A percentile compares a stretch with the other conserved stretches of the same genome.
These are phyloP conservation scores for Teratosphaeria pseudoeucalypti DNA, from an alignment of 2,329 filamentous ascomycete species.

Conservation along the genomic window DNA sequence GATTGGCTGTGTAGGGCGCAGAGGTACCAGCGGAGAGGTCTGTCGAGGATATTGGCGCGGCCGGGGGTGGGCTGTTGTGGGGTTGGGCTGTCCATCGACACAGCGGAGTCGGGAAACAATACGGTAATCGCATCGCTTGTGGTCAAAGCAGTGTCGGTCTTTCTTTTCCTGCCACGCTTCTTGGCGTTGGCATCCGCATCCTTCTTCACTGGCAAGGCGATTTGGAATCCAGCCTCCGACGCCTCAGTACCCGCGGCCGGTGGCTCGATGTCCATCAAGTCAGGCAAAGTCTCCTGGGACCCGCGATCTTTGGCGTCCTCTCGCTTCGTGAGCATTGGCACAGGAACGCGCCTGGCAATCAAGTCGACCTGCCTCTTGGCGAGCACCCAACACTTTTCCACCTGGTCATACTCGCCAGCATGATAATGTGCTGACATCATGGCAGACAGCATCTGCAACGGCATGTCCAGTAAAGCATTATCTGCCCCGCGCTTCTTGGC, in stretches of 20 bases:
- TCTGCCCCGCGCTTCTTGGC: not conserved
- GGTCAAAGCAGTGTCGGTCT: not conserved
- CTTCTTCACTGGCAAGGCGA: not conserved
- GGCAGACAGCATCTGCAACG: constrained; percentile 31
- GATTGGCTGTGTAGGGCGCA: constrained; percentile 43
- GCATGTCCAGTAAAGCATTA: constrained; percentile 3
- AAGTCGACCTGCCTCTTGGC: constrained; percentile 45
- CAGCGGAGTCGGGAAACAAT: not conserved
- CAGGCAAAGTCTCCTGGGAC: not conserved
- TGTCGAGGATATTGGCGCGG: constrained; percentile 27
- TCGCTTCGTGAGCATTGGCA: constrained; percentile 11
- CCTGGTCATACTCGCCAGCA: constrained; percentile 47
- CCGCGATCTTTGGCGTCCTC: not conserved
- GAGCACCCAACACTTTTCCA: constrained; percentile 57
- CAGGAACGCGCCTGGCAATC: constrained; percentile 6
- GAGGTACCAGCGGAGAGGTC: constrained; percentile 43
- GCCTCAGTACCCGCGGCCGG: not conserved
- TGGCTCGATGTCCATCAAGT: constrained; percentile 2
- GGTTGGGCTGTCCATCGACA: not conserved
- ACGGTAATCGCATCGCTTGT: not conserved
- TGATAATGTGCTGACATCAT: constrained; percentile 58
- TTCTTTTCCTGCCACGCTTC: not conserved
- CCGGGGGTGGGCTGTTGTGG: constrained; percentile 2
- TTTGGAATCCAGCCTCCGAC: constrained; percentile 4
- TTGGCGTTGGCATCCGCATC: not conserved